phyloP scores from a whole-genome alignment of 257 asterid species.

The Salvia miltiorrhiza region DNA sequence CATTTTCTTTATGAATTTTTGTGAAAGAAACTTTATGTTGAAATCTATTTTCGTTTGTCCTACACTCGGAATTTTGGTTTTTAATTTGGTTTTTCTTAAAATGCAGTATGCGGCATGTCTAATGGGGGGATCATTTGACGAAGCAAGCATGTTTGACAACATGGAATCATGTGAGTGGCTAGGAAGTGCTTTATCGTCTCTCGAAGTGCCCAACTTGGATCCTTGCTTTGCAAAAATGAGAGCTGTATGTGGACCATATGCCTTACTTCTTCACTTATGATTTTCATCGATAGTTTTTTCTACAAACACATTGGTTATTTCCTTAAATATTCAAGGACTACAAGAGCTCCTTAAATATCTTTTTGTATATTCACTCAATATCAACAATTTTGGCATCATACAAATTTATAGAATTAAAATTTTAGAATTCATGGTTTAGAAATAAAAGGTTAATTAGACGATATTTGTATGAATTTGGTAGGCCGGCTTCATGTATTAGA shows the following conservation, averaged over 20 bases:
- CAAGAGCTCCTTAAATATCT: too few relatives aligned
- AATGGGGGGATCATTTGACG: slow-evolving; percentile 85
- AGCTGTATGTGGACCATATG: slow-evolving; percentile 58
- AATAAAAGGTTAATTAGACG: background rate
- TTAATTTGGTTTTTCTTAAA: slow-evolving; percentile 18
- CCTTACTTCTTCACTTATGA: slow-evolving; percentile 16
- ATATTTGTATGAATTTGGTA: background rate
- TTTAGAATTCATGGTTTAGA: background rate
- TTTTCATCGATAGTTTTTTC: too few relatives aligned
- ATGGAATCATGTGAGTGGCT: slow-evolving; percentile 98
- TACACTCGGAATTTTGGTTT: slow-evolving; percentile 11
- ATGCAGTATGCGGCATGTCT: slow-evolving; percentile 74
- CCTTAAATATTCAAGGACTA: too few relatives aligned
- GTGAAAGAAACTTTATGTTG: background rate
- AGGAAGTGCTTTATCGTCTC: slow-evolving; percentile 57
- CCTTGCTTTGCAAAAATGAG: slow-evolving; percentile 59
- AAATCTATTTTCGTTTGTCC: background rate
- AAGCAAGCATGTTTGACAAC: slow-evolving; percentile 79
- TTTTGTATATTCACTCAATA: too few relatives aligned
- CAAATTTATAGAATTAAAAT: background rate
- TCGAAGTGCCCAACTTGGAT: slow-evolving; percentile 81
- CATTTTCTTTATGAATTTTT: background rate
- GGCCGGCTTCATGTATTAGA: background rate
- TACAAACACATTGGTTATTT: too few relatives aligned
- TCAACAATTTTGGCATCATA: background rate